These are phyloP conservation scores for Rhizoctonia solani DNA, from an alignment of 1,284 basidiomycete species.

Conservation along the genomic window DNA sequence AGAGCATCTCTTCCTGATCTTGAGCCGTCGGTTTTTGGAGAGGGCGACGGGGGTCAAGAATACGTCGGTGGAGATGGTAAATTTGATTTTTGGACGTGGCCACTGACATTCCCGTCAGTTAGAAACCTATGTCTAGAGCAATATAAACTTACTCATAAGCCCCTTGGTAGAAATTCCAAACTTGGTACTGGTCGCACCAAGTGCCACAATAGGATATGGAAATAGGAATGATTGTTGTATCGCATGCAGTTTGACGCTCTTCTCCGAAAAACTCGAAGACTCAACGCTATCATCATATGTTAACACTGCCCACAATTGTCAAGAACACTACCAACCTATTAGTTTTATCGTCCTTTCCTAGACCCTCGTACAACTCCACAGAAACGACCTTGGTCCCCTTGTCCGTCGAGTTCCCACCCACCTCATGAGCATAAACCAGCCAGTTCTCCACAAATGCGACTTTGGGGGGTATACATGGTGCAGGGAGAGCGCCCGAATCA, in stretches of 20 bases:
- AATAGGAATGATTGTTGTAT: conserved; percentile 75
- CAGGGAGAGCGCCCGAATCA: conserved; percentile 55
- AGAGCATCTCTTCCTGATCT: conserved; percentile 84
- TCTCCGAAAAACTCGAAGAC: conserved; percentile 63
- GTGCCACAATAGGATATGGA: conserved; percentile 66
- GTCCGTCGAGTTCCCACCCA: conserved; percentile 53
- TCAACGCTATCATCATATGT: conserved; percentile 28
- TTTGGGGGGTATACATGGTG: conserved; percentile 46
- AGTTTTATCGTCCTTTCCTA: conserved; percentile 63
- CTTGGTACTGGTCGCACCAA: conserved; percentile 79
- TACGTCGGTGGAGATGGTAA: conserved; percentile 69
- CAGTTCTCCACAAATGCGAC: conserved; percentile 86
- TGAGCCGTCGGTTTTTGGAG: conserved; percentile 72
- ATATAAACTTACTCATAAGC: conserved; percentile 65
- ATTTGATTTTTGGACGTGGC: conserved; percentile 78
- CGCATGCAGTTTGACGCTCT: conserved; percentile 56
- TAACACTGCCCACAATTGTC: conserved; percentile 49
- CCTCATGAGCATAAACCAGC: conserved; percentile 82
- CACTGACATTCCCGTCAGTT: conserved; percentile 57
- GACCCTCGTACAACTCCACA: conserved; percentile 86
- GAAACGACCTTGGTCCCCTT: conserved; percentile 75
- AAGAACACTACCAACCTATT: conserved; percentile 73
- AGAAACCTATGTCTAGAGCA: conserved; percentile 44
- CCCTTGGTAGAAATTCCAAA: conserved; percentile 89
- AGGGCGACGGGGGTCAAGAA: conserved; percentile 86